These are phyloP conservation scores for Hypoxylon sp. DNA, from an alignment of 2,329 filamentous ascomycete species.

Conservation along the genomic window DNA sequence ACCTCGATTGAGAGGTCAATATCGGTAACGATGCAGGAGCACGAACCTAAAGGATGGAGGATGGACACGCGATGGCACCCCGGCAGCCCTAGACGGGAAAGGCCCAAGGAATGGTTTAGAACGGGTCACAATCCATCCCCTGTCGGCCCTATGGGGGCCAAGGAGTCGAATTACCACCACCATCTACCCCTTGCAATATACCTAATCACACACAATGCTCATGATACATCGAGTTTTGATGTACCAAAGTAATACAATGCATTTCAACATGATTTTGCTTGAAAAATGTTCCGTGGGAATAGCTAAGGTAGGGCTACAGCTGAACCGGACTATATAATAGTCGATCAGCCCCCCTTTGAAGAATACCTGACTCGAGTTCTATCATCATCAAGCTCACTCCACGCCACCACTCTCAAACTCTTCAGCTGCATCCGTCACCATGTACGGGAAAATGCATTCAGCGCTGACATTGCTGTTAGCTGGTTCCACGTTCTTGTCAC, in stretches of 20 bases:
- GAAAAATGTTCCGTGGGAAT: neutral
- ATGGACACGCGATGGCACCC: slow-evolving; percentile 8
- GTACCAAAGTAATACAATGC: neutral
- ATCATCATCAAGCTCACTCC: neutral
- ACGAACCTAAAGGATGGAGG: slow-evolving; percentile 10
- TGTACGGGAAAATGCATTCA: slow-evolving; percentile 31
- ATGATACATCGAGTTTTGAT: slow-evolving; percentile 11
- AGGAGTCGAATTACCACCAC: neutral
- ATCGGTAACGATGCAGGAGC: slow-evolving; percentile 2
- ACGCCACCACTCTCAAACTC: neutral
- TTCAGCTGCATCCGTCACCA: slow-evolving; percentile 1
- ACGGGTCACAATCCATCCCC: slow-evolving; percentile 4
- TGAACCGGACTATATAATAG: slow-evolving; percentile 15
- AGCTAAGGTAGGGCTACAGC: neutral
- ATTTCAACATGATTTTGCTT: slow-evolving; percentile 12
- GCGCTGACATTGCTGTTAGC: slow-evolving; percentile 33
- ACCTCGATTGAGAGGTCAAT: too few relatives aligned
- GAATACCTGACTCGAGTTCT: slow-evolving; percentile 1
- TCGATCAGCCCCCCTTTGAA: too few relatives aligned
- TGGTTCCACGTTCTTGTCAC: slow-evolving; percentile 32
- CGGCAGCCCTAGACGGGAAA: slow-evolving; percentile 12
- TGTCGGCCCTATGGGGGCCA: slow-evolving; percentile 1
- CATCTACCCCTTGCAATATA: slow-evolving; percentile 12
- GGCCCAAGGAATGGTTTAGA: slow-evolving; percentile 12
- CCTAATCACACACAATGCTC: slow-evolving; percentile 15